Evolutionary conservation across 78 protist species (phyloP).

Genomic region (Cavenderia fasciculata): DNA sequence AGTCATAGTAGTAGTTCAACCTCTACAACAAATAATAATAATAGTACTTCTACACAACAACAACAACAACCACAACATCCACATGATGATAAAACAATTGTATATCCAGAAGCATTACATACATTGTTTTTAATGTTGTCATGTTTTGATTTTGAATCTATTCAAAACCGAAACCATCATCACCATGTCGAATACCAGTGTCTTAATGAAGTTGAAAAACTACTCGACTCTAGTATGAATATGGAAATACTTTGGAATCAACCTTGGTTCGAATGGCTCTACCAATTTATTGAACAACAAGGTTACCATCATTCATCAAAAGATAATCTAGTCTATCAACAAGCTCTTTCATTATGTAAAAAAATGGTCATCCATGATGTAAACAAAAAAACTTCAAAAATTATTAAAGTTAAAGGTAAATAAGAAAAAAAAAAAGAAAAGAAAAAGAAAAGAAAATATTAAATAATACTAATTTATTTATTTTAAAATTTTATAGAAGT

Average conservation of each 20-base stretch:
- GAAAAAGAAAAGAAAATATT: background rate
- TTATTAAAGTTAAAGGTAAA: slow-evolving; percentile 15
- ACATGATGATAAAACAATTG: slow-evolving; percentile 34
- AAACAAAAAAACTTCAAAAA: slow-evolving; percentile 32
- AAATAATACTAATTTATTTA: background rate
- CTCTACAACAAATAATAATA: no score
- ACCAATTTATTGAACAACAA: slow-evolving; percentile 31
- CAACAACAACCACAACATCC: background rate
- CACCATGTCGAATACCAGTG: background rate
- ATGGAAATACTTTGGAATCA: slow-evolving; percentile 71
- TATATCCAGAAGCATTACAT: slow-evolving; percentile 70
- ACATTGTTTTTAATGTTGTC: background rate
- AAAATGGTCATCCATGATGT: slow-evolving; percentile 36
- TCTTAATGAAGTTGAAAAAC: slow-evolving; percentile 32
- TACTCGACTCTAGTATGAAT: slow-evolving; percentile 33
- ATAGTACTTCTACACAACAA: background rate
- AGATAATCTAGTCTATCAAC: slow-evolving; percentile 7
- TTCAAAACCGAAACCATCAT: no score
- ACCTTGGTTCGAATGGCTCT: slow-evolving; percentile 73
- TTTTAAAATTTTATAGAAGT: slow-evolving; percentile 31
- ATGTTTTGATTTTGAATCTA: background rate
- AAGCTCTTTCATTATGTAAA: slow-evolving; percentile 28
- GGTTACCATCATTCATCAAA: background rate
- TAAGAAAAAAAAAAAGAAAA: background rate
- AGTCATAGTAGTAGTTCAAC: no score